Conservation (phyloP, 2,329 filamentous ascomycete genomes). For the Penicillium sp. region DNA sequence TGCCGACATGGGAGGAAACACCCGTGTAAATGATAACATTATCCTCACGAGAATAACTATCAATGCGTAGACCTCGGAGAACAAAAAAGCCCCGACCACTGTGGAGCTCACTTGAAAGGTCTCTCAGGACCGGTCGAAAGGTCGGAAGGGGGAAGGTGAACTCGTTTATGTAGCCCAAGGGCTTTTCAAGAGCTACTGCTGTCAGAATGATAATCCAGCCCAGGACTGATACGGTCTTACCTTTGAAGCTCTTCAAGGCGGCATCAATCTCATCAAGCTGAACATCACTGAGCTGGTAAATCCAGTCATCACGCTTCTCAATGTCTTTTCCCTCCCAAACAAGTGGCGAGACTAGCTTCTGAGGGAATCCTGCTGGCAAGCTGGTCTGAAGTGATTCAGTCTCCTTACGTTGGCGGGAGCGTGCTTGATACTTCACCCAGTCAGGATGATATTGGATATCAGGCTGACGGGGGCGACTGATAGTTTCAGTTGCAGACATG, state of each 20-base stretch:
- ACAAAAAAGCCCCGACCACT: conserved; percentile 47
- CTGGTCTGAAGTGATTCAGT: conserved; percentile 15
- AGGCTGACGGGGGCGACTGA: conserved; percentile 16
- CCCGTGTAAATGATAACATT: conserved; percentile 44
- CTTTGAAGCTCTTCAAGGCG: conserved; percentile 45
- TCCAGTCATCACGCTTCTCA: conserved; percentile 37
- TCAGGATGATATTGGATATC: conserved; percentile 27
- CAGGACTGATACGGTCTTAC: conserved; percentile 16
- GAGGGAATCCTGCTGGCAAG: conserved; percentile 46
- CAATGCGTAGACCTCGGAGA: conserved; percentile 43
- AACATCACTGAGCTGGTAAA: conserved; percentile 22
- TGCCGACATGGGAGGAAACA: conserved; percentile 44
- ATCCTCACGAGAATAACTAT: conserved; percentile 36
- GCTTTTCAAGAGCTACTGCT: conserved; percentile 30
- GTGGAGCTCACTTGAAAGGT: conserved; percentile 39
- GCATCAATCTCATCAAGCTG: conserved; percentile 47
- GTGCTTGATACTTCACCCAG: conserved; percentile 21
- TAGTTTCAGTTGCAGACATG: conserved; percentile 19
- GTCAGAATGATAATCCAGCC: conserved; percentile 1
- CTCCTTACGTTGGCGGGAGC: conserved; percentile 17
- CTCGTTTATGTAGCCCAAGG: conserved; percentile 41
- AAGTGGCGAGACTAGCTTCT: conserved; percentile 41
- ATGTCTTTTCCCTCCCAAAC: conserved; percentile 50
- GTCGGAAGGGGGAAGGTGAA: conserved; percentile 46
- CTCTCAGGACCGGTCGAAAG: conserved; percentile 32